Conservation (phyloP, 768 basidiomycete species). For the Serendipita vermifera region DNA sequence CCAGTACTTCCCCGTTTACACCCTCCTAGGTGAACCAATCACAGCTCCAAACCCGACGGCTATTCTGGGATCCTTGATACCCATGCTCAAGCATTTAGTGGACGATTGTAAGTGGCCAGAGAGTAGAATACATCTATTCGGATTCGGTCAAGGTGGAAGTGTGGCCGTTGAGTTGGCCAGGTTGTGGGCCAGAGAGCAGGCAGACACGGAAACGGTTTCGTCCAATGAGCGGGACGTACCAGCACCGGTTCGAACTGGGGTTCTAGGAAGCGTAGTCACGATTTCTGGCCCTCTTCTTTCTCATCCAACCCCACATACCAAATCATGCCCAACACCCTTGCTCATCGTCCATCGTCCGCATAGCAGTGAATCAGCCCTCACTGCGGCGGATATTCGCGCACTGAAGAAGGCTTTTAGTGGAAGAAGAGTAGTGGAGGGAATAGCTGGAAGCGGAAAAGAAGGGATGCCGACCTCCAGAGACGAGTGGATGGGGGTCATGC, state of each 20-base stretch:
- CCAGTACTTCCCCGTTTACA: constrained; percentile 81
- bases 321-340: constrained; percentile 43
- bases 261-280: constrained; percentile 52
- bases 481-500: constrained; percentile 78
- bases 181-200: constrained; percentile 24
- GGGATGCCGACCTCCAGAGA: constrained; percentile 67
- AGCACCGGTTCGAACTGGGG: constrained; percentile 18
- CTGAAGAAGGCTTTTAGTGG: constrained; percentile 48
- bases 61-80: constrained; percentile 43
- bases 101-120: constrained; percentile 52
- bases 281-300: constrained; percentile 66
- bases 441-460: constrained; percentile 23
- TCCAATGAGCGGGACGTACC: constrained; percentile 12
- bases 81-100: constrained; percentile 43
- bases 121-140: constrained; percentile 67
- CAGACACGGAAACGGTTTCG: constrained; percentile 16
- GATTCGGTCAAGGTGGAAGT: constrained; percentile 78
- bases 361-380: constrained; percentile 34
- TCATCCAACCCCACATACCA: constrained; percentile 53
- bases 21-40: constrained; percentile 61
- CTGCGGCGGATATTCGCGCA: constrained; percentile 34
- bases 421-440: constrained; percentile 36
- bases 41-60: constrained; percentile 57
- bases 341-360: constrained; percentile 44
- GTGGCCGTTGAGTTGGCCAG: constrained; percentile 59